Evolutionary conservation across 768 basidiomycete species (phyloP), one percentile per base, ranked within the genome.

Genomic region (Leccinum olivaceopallidum): DNA sequence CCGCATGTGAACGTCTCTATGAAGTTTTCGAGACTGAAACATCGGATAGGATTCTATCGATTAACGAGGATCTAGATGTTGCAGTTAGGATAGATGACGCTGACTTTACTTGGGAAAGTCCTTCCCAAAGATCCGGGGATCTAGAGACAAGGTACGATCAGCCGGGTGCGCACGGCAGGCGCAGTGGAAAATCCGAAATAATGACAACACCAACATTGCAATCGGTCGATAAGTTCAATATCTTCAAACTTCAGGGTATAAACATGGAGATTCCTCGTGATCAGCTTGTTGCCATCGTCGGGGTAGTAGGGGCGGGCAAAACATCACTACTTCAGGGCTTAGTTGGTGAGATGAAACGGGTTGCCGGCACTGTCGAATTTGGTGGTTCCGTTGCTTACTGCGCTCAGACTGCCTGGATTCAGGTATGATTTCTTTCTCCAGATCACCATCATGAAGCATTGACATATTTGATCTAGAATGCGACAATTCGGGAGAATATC

Each of bases 401-500:
- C 65, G 86, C 88, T 16, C 95, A 98, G 70, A 87, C 81, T 49
- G 89, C 94, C 12, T 97, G 94, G 94, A 95, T 98, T 60, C 92
- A 94, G 73, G 86, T 83, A 60, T 2, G 63, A 60, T 60, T 30
- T 9, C 0, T 16, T 39, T 39, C 37, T 16, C 3, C 60, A 54
- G 24, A 56, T 30, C 24, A 13, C 39, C 22, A 12, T 52, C 24
- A 9, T 30, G 9, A 0, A 12, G 22, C 57, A 59, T 24, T 53
- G 24, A 37, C 55, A 7, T 0, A 2, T 28, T 37, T 63, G 48
- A 42, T 52, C 34, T 22, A 89, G 85, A 90, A 92, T 72, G 83
- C 92, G 0, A 95, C 94, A 0, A 84, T 95, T 36, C 82, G 92
- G 55, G 93, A 96, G 50, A 97, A 96, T 67, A 85, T 97, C 57